Evolutionary conservation across 495 filamentous ascomycete genomes (phyloP).

Genomic region (Hypoxylon rickii): DNA sequence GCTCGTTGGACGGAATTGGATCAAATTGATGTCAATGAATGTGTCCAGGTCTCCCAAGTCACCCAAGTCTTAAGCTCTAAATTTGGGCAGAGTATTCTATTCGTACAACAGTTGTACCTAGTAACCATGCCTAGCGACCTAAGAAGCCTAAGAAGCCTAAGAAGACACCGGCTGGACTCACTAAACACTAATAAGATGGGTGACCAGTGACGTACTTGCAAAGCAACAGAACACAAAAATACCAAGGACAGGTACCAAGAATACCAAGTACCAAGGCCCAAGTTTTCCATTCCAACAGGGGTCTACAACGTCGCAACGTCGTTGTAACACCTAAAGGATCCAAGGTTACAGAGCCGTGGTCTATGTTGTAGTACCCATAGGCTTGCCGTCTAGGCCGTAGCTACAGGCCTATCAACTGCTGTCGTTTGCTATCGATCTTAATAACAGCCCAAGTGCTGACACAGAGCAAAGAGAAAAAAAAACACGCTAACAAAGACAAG

Average conservation of each 20-base stretch:
- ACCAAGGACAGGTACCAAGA: constrained; percentile 14
- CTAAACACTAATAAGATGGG: constrained; percentile 18
- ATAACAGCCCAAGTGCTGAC: too few species aligned
- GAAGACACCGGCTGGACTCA: constrained; percentile 14
- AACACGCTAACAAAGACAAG: background rate
- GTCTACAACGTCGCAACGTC: background rate
- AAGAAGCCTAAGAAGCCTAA: too few species aligned
- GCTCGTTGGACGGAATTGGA: constrained; percentile 17
- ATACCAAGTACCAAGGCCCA: constrained; percentile 10
- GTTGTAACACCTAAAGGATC: constrained; percentile 13
- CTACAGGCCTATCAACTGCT: background rate
- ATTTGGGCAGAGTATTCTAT: constrained; percentile 20
- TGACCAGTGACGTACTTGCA: constrained; percentile 31
- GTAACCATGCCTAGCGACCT: too few species aligned
- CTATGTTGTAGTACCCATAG: too few species aligned
- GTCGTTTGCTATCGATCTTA: too few species aligned
- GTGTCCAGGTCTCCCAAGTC: too few species aligned
- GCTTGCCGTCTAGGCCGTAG: too few species aligned
- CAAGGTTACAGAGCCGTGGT: too few species aligned
- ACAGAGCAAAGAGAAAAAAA: too few species aligned
- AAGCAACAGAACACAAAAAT: constrained; percentile 21
- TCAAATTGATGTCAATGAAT: constrained; percentile 32
- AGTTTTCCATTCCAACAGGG: constrained; percentile 3
- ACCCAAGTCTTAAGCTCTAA: constrained; percentile 17
- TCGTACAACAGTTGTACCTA: constrained; percentile 17